Base-by-base conservation (phyloP, 225 moss, liverwort and hornwort genomes). In the Bryum argenteum region DNA sequence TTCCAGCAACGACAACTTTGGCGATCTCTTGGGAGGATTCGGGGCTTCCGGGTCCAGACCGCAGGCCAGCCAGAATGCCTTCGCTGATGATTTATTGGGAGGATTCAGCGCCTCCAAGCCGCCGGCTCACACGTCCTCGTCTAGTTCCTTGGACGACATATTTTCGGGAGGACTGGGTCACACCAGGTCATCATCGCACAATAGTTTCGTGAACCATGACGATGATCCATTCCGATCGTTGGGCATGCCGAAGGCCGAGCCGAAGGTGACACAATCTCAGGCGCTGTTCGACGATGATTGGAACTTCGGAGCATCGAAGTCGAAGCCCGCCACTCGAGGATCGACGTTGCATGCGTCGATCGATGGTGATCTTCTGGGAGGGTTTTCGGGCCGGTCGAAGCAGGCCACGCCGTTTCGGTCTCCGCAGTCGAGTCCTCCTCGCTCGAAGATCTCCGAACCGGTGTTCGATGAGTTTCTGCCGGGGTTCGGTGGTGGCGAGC, bases 11-110 rank as follows among this genome's bases (percentile, higher is more conserved):
- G 52, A 68, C 44, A 63, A 66, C 48, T 98, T 80, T 19, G 89
- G 89, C 71, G 96, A 93, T 26, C 84, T 93, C 17, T 54, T 84
- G 81, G 87, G 81, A 65, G 87, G 77, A 39, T 87, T 87, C 67
- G 62, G 58, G 16, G 17, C 74, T 42, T 58, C 87, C 20, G 73
- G 68, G 69, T n/a, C 81, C 56, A 79, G 56, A 51, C 67, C 71
- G 18, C 81, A 63, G 28, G 50, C 74, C 26, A 65, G 56, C 54
- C 84, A 77, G 19, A 84, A 65, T 52, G 70, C 79, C 28, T 85
- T 81, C 6, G 58, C 56, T 4, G 86, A 86, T 63, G 89, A 89
- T 75, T 63, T 91, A 51, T 66, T 91, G 44, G 89, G 84, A 53
- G 94, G 91, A 16, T 94, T 79, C 59, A 87, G 87, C 56, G 79